Base-by-base conservation (phyloP, 2,329 filamentous ascomycete species). In the Tolypocladium tundrense region DNA sequence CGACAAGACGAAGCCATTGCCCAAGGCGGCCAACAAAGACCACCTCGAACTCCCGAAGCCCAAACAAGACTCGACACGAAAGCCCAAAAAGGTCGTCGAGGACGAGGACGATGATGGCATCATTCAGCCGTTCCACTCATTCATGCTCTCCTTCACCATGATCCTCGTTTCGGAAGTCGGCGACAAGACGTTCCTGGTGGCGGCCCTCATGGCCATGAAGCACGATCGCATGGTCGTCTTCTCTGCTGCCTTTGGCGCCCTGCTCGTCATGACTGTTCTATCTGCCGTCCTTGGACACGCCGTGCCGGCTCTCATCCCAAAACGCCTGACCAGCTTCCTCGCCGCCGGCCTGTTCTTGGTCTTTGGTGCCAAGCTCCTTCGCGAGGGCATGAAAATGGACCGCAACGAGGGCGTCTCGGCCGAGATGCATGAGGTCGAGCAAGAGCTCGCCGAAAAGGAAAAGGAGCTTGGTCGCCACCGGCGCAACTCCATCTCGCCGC, bases 131-230 rank as follows among this genome's bases (percentile, higher is more conserved):
- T 79, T 87, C 67, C 93, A 99, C 72, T 97, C 94, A 4, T 95
- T 94, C 68, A 69, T 96, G 14, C 85, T 97, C 39, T 96, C 94
- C 19, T 85, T 97, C 60, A 93, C 92, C 59, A 99, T 97, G 94
- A 99, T 99, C 67, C 78, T 97, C 61, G 88, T 97, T 66, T 97
- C 93, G 53, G 94, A 99, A 72, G 86, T 99, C 66, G 94, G 94
- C 62, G 94, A 99, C 82, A 99, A 99, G 77, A 99, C 94, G 0
- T 99, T 99, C 78, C 81, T 99, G 50, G 91, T 99, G 27, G 94
- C 94, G 8, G 93, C 92, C 9, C 83, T 99, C 21, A 99, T 99
- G 94, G 94, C 94, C 14, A 99, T 99, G 94, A 94, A 96, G 71
- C 93, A 99, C 68, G 88, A 94, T 61, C 88, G 94, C 56, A 78